phyloP scores from a whole-genome alignment of 202 grass and related monocot species.

The Zoysia matrella region DNA sequence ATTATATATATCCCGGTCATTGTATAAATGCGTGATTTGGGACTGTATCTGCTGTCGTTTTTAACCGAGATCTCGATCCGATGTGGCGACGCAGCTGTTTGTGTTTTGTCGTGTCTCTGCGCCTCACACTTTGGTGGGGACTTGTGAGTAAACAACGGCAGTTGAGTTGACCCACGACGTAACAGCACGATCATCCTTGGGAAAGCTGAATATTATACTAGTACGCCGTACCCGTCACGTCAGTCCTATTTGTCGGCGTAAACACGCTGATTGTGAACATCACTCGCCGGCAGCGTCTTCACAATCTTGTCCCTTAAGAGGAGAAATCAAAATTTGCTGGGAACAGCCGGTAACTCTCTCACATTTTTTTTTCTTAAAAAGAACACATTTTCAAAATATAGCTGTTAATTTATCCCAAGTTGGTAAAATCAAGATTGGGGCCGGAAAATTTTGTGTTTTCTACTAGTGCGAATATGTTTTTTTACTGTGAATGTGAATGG shows the following conservation, averaged over 20 bases:
- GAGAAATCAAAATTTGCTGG: not conserved
- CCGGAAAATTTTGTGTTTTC: too few species aligned
- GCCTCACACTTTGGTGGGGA: not conserved
- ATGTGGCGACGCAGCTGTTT: constrained; percentile 35
- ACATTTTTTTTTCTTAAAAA: too few species aligned
- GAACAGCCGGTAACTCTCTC: too few species aligned
- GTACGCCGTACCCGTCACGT: not conserved
- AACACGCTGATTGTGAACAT: not conserved
- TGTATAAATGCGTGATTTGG: constrained; percentile 19
- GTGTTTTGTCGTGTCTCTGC: not conserved
- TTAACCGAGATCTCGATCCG: constrained; percentile 40
- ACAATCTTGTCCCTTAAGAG: not conserved
- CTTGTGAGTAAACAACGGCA: not conserved
- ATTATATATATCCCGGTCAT: constrained; percentile 11
- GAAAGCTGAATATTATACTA: not conserved
- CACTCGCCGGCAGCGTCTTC: not conserved
- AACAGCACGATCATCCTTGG: not conserved
- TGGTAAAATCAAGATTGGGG: too few species aligned
- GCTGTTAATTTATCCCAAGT: too few species aligned
- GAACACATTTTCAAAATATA: too few species aligned
- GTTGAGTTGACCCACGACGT: not conserved
- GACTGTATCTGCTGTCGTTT: constrained; percentile 49
- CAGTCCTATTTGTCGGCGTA: not conserved
- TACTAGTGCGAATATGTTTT: too few species aligned
- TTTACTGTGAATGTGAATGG: too few species aligned